Base-by-base conservation (phyloP, 2,329 filamentous ascomycete species). In the Talaromyces sp. region DNA sequence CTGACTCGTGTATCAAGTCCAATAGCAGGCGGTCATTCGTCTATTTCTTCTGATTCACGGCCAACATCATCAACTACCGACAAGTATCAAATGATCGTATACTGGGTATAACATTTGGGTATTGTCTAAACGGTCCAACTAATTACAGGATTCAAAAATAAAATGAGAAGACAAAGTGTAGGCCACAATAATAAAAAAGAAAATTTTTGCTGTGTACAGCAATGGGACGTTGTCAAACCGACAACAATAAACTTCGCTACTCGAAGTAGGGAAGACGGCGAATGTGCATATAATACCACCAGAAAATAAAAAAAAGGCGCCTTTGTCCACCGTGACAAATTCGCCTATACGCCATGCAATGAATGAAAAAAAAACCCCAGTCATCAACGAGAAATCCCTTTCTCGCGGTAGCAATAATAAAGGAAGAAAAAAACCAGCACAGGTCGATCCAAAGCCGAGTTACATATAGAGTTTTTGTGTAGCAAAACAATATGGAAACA, bases 191-290 rank as follows among this genome's bases (percentile, higher is more conserved):
- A 54, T 14, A 19, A 61, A 57, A 63, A 50, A 14, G 38, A 57
- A 59, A 51, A 27, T n/a, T 63, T 60, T 43, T 31, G 54, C 60
- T 62, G 60, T 62, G 60, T 57, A 62, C 60, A 62, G 60, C 60
- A 50, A 62, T 62, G 54, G 60, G 60, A 62, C 56, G 26, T 51
- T 27, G 53, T 54, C 52, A 3, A 51, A 31, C 27, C 51, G 53
- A 60, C 46, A 46, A 53, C 35, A 41, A n/a, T 26, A 29, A 29
- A 32, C 53, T 41, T 19, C 53, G 12, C 29, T 43, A 21, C n/a
- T 32, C 24, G 17, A 12, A 12, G 35, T 26, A 56, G 10, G 46
- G 48, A 32, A 24, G n/a, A 24, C n/a, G 56, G 21, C 31, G 43
- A 46, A 19, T 46, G 43, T 46, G 43, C n/a, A 46, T 46, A 46